Percentiles rank a stretch among this genome's conserved stretches.
Evolutionary conservation across 768 basidiomycete genomes (phyloP).

Genomic region (Scleroderma bovista): DNA sequence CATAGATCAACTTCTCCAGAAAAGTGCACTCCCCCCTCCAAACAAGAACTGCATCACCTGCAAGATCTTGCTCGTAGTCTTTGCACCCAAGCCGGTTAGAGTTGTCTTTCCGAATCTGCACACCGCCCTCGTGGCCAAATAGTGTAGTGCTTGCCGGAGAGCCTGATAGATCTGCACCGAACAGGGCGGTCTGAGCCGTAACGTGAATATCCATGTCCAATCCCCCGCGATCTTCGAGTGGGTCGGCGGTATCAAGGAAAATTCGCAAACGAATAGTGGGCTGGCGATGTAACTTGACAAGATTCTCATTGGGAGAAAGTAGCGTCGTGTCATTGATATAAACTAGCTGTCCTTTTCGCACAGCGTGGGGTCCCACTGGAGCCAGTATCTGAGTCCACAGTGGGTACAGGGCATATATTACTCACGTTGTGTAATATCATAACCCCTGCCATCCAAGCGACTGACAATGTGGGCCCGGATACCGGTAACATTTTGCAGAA

Average conservation of each 20-base stretch:
- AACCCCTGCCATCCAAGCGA: constrained; percentile 78
- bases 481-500: constrained; percentile 73
- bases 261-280: constrained; percentile 55
- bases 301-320: constrained; percentile 29
- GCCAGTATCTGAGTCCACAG: constrained; percentile 4
- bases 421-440: constrained; percentile 80
- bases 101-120: constrained; percentile 47
- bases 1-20: constrained; percentile 70
- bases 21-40: constrained; percentile 85
- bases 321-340: constrained; percentile 68
- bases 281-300: constrained; percentile 9
- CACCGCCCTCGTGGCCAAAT: constrained; percentile 48
- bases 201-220: constrained; percentile 44
- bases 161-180: constrained; percentile 58
- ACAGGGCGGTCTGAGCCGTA: constrained; percentile 59
- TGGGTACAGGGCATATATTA: constrained; percentile 3
- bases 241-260: constrained; percentile 48
- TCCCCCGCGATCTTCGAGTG: constrained; percentile 37
- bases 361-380: constrained; percentile 75
- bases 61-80: constrained; percentile 44
- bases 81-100: constrained; percentile 56
- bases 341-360: constrained; percentile 75
- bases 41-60: constrained; percentile 53
- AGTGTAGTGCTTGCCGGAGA: constrained; percentile 25
- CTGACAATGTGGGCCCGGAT: constrained; percentile 74